Evolutionary conservation across 495 filamentous ascomycete genomes (phyloP), one percentile per base, ranked within the genome.

Genomic region (Talaromyces ruber): DNA sequence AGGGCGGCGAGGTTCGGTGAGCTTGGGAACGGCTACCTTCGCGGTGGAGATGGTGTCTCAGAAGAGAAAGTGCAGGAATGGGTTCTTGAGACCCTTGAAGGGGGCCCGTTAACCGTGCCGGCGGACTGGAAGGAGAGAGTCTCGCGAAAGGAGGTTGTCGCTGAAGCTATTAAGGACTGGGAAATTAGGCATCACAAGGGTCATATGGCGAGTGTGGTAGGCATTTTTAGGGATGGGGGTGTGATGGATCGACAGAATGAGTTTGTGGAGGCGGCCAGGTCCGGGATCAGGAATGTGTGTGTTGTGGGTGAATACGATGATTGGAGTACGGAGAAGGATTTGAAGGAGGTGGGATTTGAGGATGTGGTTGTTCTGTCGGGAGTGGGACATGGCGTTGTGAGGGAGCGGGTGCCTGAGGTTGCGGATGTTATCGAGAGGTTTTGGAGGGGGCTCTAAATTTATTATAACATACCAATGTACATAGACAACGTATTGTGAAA

Each of bases 111-210:
- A 28, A 62, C 69, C 43, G 72, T 79, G 25, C 77, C 76, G 22
- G 21, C 57, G 14, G 74, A 75, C 61, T 81, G 78, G 78, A 64
- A 70, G 65, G 73, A 79, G 65, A 74, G 73, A 28, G 71, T 79
- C 34, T 59, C 11, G 16, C 62, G 68, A 16, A 74, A 76, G 14
- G 75, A 77, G 32, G 67, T 80, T 6, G 79, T 81, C 37, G 71
- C 74, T 0, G 71, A 78, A 64, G 78, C 78, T 14, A 67, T 82
- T 45, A 64, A 72, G 12, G 73, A 72, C 1, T 82, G 79, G 79
- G 62, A 81, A 63, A 62, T 72, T 60, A 68, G 60, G 47, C 64
- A 76, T 30, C 79, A 82, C 68, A 29, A 61, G 5, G 79, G 79
- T 0, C 73, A 80, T 63, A 12, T 62, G 18, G 69, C 75, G 11